Conservation (phyloP, 495 filamentous ascomycete species). For the Podospora australis region DNA sequence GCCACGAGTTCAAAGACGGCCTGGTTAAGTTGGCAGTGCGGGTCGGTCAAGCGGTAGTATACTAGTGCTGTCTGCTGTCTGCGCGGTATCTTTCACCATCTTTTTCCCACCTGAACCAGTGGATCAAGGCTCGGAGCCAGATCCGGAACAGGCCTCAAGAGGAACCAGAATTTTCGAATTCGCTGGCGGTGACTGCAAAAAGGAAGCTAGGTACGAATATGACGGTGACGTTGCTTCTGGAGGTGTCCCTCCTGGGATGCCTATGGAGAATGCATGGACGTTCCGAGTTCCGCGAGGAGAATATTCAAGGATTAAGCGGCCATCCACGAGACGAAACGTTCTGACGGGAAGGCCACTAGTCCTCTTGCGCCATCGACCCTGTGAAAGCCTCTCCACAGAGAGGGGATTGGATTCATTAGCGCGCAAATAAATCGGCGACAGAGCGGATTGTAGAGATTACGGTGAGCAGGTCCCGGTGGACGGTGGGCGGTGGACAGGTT, state of each 20-base stretch:
- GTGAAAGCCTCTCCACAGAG: conserved; percentile 3
- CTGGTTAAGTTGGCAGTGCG: not conserved
- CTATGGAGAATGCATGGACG: conserved; percentile 10
- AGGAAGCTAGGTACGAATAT: not conserved
- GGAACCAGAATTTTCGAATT: too few relatives aligned
- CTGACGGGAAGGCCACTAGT: conserved; percentile 22
- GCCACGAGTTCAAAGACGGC: not conserved
- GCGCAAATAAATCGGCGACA: not conserved
- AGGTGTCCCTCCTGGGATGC: not conserved
- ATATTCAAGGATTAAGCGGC: too few relatives aligned
- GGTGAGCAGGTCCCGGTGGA: not conserved
- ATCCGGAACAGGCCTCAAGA: not conserved
- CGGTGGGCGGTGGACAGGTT: not conserved
- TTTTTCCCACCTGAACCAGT: too few relatives aligned
- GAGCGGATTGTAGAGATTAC: not conserved
- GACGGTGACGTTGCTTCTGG: conserved; percentile 18
- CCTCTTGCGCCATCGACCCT: conserved; percentile 11
- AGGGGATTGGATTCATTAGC: not conserved
- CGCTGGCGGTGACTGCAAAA: conserved; percentile 10
- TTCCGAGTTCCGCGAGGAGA: conserved; percentile 24
- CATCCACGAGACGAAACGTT: conserved; percentile 19
- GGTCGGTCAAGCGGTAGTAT: too few relatives aligned
- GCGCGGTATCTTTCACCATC: too few relatives aligned
- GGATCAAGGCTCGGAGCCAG: not conserved
- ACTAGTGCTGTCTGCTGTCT: too few relatives aligned